Evolutionary conservation across 1,284 basidiomycete genomes (phyloP), one percentile per base, ranked within the genome.

Genomic region (Ustilago loliicola): DNA sequence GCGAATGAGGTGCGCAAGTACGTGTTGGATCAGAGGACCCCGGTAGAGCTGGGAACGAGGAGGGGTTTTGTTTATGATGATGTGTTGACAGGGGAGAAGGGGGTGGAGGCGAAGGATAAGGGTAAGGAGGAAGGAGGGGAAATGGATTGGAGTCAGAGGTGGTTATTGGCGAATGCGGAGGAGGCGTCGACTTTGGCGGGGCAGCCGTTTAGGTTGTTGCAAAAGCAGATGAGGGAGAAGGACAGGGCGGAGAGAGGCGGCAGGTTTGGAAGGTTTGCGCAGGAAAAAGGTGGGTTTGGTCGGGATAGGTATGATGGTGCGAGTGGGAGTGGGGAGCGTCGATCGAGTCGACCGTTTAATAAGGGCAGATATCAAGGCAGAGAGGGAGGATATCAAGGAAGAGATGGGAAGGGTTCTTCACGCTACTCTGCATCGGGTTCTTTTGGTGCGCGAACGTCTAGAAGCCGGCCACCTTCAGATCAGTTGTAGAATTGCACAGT

Each of bases 1-100:
- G 67, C 61, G 2, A 71, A 71, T 27, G 74, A 77, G 48, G 72
- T 72, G 2, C 30, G 73, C 5, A 66, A 64, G 52, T 62, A 63
- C 56, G 77, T 79, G 29, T 42, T 79, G 6, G 74, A 72, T 10
- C 66, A 62, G 38, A 74, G 55, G 30, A 59, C 27, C 50, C 54
- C 1, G 13, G 11, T 7, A 50, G 54, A 7, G 34, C 45, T 3
- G 47, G 21, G 13, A 45, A 47, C 30, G 60, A 58, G 32, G 27
- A 42, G 53, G 10, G 32, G 27, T 0, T 45, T 57, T 36, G 23
- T 42, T 10, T 45, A 45, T 13, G 55, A 42, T 2, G 53, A 61
- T 36, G 40, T 54, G n/a, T 23, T 63, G 9, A 9, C 52, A 38
- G 29, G 52, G 2, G 25, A 47, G 2, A 40, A 23, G 3, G 48